Conservation (phyloP, 148 eudicot species). For the Cornus controversa region DNA sequence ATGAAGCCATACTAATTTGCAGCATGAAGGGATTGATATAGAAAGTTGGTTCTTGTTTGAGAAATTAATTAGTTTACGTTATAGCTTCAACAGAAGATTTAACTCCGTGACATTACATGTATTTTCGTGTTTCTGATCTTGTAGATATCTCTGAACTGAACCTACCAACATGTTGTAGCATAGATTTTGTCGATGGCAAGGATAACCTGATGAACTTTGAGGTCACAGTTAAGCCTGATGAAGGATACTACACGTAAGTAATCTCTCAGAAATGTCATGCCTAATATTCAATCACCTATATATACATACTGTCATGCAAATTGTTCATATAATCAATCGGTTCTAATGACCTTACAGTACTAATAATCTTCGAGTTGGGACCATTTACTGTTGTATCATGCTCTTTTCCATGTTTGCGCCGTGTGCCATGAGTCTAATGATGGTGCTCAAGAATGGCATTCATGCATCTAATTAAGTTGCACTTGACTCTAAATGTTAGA, state of each 20-base stretch:
- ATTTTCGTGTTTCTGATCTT: conserved; percentile 13
- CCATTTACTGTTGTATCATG: neutral
- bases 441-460: neutral
- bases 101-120: neutral
- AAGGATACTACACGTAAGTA: conserved; percentile 78
- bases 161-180: conserved; percentile 66
- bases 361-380: neutral
- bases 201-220: conserved; percentile 93
- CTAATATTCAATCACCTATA: neutral
- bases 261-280: neutral
- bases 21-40: neutral
- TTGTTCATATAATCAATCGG: no score
- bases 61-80: neutral
- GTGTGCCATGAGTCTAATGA: conserved; percentile 1
- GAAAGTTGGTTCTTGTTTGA: neutral
- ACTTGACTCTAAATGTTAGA: neutral
- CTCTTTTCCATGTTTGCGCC: neutral
- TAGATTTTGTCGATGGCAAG: conserved; percentile 72
- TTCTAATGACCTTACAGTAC: neutral
- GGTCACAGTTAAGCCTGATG: conserved; percentile 80
- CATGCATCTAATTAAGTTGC: neutral
- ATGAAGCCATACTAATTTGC: neutral
- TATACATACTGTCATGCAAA: no score
- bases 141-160: conserved; percentile 84
- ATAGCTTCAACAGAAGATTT: neutral